Percentiles rank a stretch among this genome's conserved stretches.
Conservation (phyloP, 2,329 filamentous ascomycete genomes). For the Cercospora janseana region DNA sequence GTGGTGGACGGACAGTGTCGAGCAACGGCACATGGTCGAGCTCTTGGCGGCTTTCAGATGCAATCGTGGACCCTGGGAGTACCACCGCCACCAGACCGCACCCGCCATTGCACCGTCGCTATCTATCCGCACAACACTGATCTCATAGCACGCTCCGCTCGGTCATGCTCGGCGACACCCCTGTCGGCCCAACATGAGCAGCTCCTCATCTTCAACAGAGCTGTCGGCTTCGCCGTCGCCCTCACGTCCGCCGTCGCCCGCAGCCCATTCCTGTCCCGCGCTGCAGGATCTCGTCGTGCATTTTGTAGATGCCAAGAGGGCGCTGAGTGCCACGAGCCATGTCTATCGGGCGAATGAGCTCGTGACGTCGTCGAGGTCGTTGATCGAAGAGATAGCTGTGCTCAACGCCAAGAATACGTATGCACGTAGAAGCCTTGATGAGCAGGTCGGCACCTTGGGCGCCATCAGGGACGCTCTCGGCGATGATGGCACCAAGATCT, state of each 20-base stretch:
- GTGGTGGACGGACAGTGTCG: too few species aligned
- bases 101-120: background rate
- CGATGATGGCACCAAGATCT: slow-evolving; percentile 43
- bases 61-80: too few species aligned
- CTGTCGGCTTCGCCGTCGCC: slow-evolving; percentile 24
- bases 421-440: slow-evolving; percentile 43
- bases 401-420: slow-evolving; percentile 56
- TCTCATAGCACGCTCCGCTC: background rate
- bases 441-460: slow-evolving; percentile 46
- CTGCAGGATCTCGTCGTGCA: slow-evolving; percentile 80
- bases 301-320: slow-evolving; percentile 82
- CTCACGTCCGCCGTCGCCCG: slow-evolving; percentile 44
- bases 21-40: too few species aligned
- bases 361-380: slow-evolving; percentile 69
- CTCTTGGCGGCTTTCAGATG: too few species aligned
- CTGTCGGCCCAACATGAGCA: background rate
- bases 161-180: background rate
- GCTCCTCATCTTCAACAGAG: slow-evolving; percentile 5
- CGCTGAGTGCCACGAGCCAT: slow-evolving; percentile 73
- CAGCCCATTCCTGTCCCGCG: slow-evolving; percentile 42
- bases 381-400: slow-evolving; percentile 75
- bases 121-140: background rate
- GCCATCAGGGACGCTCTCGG: slow-evolving; percentile 46
- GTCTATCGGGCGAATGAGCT: slow-evolving; percentile 86
- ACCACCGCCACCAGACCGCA: background rate